Evolutionary conservation across 2,329 filamentous ascomycete genomes (phyloP).

Genomic region (Aspergillus oerlinghausenensis): DNA sequence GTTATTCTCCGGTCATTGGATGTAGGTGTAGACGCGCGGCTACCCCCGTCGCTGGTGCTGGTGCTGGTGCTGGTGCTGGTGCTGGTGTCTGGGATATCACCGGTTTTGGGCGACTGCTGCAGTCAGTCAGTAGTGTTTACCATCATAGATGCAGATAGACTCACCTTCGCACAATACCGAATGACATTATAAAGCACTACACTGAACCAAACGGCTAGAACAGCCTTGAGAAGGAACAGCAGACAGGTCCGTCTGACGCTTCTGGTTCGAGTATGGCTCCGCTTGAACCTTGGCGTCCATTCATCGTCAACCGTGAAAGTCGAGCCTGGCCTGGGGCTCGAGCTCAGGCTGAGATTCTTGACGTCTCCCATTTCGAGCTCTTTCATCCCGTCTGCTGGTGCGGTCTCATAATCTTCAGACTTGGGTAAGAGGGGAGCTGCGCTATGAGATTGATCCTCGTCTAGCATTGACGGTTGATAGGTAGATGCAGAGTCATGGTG

Average conservation of each 20-base stretch:
- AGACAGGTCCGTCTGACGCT: background rate
- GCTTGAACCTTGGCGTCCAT: background rate
- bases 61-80: background rate
- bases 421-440: background rate
- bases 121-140: too few species aligned
- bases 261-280: background rate
- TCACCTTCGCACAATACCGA: background rate
- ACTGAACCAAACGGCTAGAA: background rate
- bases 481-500: background rate
- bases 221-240: background rate
- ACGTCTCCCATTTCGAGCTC: background rate
- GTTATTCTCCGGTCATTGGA: constrained; percentile 12
- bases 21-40: background rate
- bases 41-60: too few species aligned
- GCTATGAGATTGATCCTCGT: background rate
- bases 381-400: background rate
- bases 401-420: background rate
- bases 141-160: background rate
- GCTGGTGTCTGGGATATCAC: background rate
- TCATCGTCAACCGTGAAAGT: background rate
- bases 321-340: background rate
- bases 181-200: background rate
- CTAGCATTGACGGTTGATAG: background rate
- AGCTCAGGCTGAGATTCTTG: background rate
- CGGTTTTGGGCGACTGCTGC: background rate